phyloP scores from a whole-genome alignment of 2,329 filamentous ascomycete genomes.

The Penicillium glabrum region DNA sequence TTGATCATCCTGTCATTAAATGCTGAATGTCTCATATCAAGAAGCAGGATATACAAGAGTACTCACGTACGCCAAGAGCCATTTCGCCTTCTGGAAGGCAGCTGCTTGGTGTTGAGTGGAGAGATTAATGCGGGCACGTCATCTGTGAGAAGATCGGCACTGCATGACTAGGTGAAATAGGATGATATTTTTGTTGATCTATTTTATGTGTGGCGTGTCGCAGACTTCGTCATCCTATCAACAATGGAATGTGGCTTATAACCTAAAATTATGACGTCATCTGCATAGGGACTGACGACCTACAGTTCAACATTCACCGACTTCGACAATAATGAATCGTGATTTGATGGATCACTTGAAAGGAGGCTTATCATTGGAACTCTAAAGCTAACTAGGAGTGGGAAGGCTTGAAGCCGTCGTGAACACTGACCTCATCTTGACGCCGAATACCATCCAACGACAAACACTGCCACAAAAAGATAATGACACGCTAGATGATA shows the following conservation, averaged over 20 bases:
- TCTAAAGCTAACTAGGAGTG: background rate
- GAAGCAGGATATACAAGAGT: slow-evolving; percentile 1
- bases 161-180: background rate
- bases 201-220: background rate
- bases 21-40: background rate
- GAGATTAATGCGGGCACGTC: slow-evolving; percentile 16
- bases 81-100: slow-evolving; percentile 6
- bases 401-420: background rate
- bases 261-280: background rate
- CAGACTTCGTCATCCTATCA: background rate
- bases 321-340: background rate
- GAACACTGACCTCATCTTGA: background rate
- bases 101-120: slow-evolving; percentile 6
- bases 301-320: background rate
- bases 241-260: background rate
- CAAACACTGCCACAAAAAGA: background rate
- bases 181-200: background rate
- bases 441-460: background rate
- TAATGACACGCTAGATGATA: background rate
- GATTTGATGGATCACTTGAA: background rate
- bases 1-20: background rate
- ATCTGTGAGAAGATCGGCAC: slow-evolving; percentile 18
- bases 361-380: background rate
- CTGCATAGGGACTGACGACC: background rate
- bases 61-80: slow-evolving; percentile 19